Base-by-base conservation (phyloP, 2,329 filamentous ascomycete genomes). In the Ascochyta koolunga region DNA sequence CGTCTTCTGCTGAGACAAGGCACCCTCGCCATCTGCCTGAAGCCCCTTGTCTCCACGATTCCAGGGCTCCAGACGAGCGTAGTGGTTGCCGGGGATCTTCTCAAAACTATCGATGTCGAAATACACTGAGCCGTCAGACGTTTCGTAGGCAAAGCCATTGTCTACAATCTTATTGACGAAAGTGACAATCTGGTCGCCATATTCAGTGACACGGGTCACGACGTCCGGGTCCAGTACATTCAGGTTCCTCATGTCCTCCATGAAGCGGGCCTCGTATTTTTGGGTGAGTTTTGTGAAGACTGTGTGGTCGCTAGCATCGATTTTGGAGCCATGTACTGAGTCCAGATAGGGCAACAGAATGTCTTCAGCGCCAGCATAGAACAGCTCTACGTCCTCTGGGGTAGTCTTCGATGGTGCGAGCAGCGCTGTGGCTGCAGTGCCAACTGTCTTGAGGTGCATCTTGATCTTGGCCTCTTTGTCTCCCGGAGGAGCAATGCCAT, bases 101-200 rank as follows among this genome's bases (percentile, higher is more conserved):
- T 97, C 92, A 68, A 96, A 98, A 0, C 90, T 86, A 4, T 82
- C 80, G 60, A 96, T 97, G 66, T 97, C 93, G 60, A 97, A 98
- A 76, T 97, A 97, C 0, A 98, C 91, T 0, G 91, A 96, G 0
- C 92, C 93, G 64, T 95, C 89, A 0, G 79, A 75, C 0, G 84
- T 85, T 29, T 77, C 79, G 68, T 98, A 98, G 1, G 88, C 93
- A 64, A 93, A 97, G 0, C 90, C 89, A 70, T 96, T 96, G 45
- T 89, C 79, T 19, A 96, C 86, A 51, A 96, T 90, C 60, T 84
- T 86, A 67, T 93, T 84, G 0, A 97, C 91, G 59, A 96, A 97
- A 9, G 83, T 79, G 39, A 90, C 91, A 68, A 98, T 97, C 68
- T 96, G 87, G 0, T 88, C 87, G 4, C 93, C 89, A 65, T 95